Conservation (phyloP, 345 rosid genomes). For the Acer negundo region DNA sequence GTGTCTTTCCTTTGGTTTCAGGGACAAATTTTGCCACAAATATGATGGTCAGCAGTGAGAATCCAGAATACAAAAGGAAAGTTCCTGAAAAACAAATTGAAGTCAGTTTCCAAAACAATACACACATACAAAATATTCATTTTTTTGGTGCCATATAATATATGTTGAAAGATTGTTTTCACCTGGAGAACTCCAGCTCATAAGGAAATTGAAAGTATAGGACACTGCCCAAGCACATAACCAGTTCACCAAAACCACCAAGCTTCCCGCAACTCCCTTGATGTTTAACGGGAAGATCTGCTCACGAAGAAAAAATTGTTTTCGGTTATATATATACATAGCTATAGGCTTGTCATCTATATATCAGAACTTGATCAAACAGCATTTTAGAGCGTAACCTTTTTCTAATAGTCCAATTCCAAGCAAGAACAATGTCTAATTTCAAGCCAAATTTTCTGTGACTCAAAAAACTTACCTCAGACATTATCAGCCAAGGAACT, state of each 20-base stretch:
- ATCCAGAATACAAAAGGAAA: constrained; percentile 64
- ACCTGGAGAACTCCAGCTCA: constrained; percentile 86
- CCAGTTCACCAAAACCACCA: constrained; percentile 93
- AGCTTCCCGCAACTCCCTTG: constrained; percentile 90
- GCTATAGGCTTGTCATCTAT: no score
- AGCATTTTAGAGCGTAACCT: not conserved
- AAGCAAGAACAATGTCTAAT: no score
- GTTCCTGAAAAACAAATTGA: constrained; percentile 57
- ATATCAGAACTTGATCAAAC: no score
- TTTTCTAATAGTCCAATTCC: not conserved
- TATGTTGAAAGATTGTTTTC: not conserved
- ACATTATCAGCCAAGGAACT: constrained; percentile 97
- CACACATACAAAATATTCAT: not conserved
- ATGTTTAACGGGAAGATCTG: constrained; percentile 91
- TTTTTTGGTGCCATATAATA: not conserved
- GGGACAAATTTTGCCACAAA: constrained; percentile 82
- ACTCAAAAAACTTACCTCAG: constrained; percentile 57
- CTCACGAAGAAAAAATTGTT: not conserved
- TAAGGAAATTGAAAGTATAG: constrained; percentile 79
- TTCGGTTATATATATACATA: not conserved
- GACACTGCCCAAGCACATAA: constrained; percentile 91
- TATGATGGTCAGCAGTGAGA: constrained; percentile 58
- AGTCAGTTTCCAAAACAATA: not conserved
- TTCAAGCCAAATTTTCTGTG: no score
- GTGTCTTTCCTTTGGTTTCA: constrained; percentile 92